Evolutionary conservation across 1,139 yeast species (phyloP), one percentile per base, ranked within the genome.

Genomic region (Geotrichum carabidarum): DNA sequence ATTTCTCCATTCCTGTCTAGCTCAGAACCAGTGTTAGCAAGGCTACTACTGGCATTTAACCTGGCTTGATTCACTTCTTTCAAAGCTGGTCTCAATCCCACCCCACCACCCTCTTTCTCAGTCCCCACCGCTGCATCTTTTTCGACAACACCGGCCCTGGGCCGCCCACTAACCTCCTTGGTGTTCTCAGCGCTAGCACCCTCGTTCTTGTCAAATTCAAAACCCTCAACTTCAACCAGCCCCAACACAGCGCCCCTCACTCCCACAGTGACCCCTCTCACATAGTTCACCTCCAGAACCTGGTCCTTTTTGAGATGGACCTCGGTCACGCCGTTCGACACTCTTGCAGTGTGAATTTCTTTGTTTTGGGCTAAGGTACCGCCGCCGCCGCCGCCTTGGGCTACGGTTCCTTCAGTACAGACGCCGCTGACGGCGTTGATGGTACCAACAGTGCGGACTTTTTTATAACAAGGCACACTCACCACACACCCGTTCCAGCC

Each of bases 401-500:
- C 35, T 8, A 8, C 9, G 11, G 35, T 8, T 8, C 9, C 8
- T 8, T 32, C 11, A 8, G 11, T 11, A 8, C 11, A 11, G 8
- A 32, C 14, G 38, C 38, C 38, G 14, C 14, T 36, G n/a, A 7
- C 14, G 15, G n/a, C 6, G 40, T 37, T n/a, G 15, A n/a, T 8
- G 15, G 37, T n/a, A 43, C 30, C 30, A 17, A 43, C 4, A 17
- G 17, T 34, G 37, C 8, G 27, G 11, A 36, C 60, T 5, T 66
- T 66, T 11, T 27, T 43, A 30, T 60, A 60, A 14, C 70, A 70
- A 1, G 91, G 91, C 48, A 85, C 77, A 12, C 79, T 75, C 31
- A 86, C 77, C 18, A 79, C 80, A 56, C 84, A 71, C 4, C 94
- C 94, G 64, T 86, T 86, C 71, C 80, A 78, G 1, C 95, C 94